Base-by-base conservation (phyloP, 176 grass and related monocot species). In the Lolium multiflorum region DNA sequence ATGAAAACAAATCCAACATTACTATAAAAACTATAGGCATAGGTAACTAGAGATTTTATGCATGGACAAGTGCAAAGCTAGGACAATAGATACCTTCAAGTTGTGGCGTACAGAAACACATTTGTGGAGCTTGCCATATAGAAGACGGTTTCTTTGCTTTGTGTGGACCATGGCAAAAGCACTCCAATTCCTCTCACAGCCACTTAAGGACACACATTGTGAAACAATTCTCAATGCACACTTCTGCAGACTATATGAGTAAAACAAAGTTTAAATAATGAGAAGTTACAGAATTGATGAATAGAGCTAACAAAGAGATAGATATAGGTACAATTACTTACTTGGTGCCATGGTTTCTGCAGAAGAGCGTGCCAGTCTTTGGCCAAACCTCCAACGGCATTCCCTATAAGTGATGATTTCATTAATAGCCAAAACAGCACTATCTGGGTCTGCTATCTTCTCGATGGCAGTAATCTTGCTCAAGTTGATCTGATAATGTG, bases 231-330 rank as follows among this genome's bases (percentile, higher is more conserved):
- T 13, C 0, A 74, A 50, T 0, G 46, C 46, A 9, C 6, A 50
- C 21, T 74, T 74, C 21, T 74, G 71, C 5, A 74, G 46, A 24
- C n/a, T n/a, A n/a, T n/a, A n/a, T n/a, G n/a, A n/a, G n/a, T n/a
- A n/a, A n/a, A n/a, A n/a, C n/a, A n/a, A n/a, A n/a, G n/a, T n/a
- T n/a, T n/a, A 43, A 43, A 65, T 11, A 65, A 2, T 3, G 31
- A 65, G 12, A 16, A 59, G 7, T 65, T 31, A 12, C 12, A 65
- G 0, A 26, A 10, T 1, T 9, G 10, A n/a, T 11, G 22, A 65
- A 15, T 15, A 28, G 25, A 66, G 5, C 4, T 31, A 31, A 9
- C 41, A 43, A 43, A 43, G 4, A 43, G 3, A 60, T 52, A 52
- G 0, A 13, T 12, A 9, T 20, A n/a, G n/a, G 56, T 9, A n/a